Percentiles rank a stretch among this genome's conserved stretches.
Conservation (phyloP, 805 yeast species). For the Monosporozyma aerobia region DNA sequence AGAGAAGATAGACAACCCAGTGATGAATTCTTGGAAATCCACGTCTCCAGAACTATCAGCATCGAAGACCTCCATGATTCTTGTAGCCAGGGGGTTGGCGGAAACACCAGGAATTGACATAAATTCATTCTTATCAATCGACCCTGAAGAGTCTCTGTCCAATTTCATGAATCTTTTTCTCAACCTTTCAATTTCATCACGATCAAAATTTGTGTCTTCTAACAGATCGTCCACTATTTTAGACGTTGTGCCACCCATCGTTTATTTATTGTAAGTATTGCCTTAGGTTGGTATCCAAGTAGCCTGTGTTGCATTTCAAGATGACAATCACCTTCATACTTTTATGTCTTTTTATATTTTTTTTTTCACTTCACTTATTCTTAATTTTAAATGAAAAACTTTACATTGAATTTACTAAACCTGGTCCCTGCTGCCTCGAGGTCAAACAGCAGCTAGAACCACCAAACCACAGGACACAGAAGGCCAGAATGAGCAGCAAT, state of each 20-base stretch:
- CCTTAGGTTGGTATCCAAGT: background rate
- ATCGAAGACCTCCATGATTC: constrained; percentile 92
- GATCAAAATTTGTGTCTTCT: constrained; percentile 78
- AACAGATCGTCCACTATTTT: constrained; percentile 57
- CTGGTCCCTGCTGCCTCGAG: background rate
- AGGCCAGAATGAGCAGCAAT: constrained; percentile 31
- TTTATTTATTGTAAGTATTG: background rate
- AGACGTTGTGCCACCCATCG: constrained; percentile 56
- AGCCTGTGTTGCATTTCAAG: too few relatives aligned
- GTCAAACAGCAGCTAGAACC: background rate
- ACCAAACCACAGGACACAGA: background rate
- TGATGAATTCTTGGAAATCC: constrained; percentile 90
- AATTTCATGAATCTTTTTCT: constrained; percentile 91
- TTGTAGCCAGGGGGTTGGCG: constrained; percentile 77
- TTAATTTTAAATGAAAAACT: background rate
- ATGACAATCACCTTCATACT: too few relatives aligned
- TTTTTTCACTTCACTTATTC: background rate
- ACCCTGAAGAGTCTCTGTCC: constrained; percentile 87
- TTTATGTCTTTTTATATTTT: too few relatives aligned
- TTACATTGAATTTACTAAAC: background rate
- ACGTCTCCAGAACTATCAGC: constrained; percentile 87
- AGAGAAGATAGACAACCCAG: constrained; percentile 79
- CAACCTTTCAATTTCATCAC: constrained; percentile 84
- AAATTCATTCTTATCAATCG: constrained; percentile 85
- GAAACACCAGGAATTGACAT: constrained; percentile 87